Evolutionary conservation across 495 filamentous ascomycete species (phyloP).

Genomic region (Baudoinia panamericana): DNA sequence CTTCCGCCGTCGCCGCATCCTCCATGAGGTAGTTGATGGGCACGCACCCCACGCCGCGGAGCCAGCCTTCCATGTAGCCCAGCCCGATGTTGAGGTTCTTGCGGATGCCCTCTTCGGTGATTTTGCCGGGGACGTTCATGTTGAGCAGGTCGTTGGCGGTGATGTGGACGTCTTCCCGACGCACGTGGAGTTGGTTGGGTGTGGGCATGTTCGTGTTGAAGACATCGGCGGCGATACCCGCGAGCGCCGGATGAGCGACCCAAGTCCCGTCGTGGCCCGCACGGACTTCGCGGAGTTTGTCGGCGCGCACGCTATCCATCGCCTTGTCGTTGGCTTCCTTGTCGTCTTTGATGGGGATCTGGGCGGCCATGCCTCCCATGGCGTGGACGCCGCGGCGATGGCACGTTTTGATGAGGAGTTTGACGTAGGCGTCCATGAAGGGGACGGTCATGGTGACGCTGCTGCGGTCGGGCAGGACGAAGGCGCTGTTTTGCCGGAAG

Average conservation of each 20-base stretch:
- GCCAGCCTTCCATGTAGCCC: constrained; percentile 97
- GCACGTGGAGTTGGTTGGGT: constrained; percentile 86
- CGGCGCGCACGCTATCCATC: constrained; percentile 83
- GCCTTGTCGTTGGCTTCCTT: constrained; percentile 78
- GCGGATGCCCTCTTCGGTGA: constrained; percentile 92
- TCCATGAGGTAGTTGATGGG: constrained; percentile 99
- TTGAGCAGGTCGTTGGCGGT: constrained; percentile 86
- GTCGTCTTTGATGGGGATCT: constrained; percentile 96
- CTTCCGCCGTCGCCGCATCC: constrained; percentile 94
- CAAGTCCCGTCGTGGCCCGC: constrained; percentile 95
- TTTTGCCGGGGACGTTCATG: constrained; percentile 89
- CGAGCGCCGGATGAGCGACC: constrained; percentile 94
- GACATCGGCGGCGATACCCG: constrained; percentile 74
- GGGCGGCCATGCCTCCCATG: constrained; percentile 98
- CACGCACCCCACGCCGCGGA: constrained; percentile 86
- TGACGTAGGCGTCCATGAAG: constrained; percentile 97
- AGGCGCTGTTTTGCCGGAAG: constrained; percentile 86
- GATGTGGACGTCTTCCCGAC: constrained; percentile 80
- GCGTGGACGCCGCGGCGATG: constrained; percentile 90
- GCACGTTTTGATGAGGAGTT: constrained; percentile 94
- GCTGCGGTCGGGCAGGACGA: constrained; percentile 76
- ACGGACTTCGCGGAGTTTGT: constrained; percentile 92
- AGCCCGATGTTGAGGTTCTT: constrained; percentile 98
- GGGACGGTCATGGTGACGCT: constrained; percentile 95
- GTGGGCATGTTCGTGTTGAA: constrained; percentile 99